Percentiles rank a stretch among this genome's conserved stretches.
Evolutionary conservation across 805 yeast species (phyloP).

Genomic region (Gaillardinia entomophila): DNA sequence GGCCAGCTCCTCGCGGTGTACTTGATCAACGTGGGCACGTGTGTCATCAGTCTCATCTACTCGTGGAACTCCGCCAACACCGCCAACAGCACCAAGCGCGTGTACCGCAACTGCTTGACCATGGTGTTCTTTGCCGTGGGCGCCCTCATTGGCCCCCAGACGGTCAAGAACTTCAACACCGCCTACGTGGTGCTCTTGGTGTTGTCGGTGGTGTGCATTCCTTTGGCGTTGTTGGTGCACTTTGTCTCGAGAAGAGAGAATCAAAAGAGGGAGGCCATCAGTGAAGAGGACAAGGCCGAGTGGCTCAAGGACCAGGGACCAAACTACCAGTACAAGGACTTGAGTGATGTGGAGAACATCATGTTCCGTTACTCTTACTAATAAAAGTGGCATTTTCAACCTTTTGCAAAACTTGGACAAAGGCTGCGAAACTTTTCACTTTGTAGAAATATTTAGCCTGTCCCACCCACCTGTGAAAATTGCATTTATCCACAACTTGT

Average conservation of each 20-base stretch:
- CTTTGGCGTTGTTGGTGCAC: conserved; percentile 25
- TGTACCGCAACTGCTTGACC: conserved; percentile 5
- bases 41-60: conserved; percentile 52
- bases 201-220: conserved; percentile 4
- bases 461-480: no score
- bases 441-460: no score
- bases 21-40: conserved; percentile 48
- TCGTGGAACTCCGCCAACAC: conserved; percentile 48
- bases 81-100: conserved; percentile 7
- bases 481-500: no score
- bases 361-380: conserved; percentile 51
- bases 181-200: conserved; percentile 6
- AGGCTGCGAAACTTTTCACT: no score
- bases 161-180: conserved; percentile 5
- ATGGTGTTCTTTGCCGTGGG: conserved; percentile 6
- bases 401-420: no score
- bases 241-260: conserved; percentile 45
- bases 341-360: conserved; percentile 55
- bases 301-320: conserved; percentile 9
- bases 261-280: conserved; percentile 35
- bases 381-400: no score
- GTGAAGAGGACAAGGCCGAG: conserved; percentile 15
- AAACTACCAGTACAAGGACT: conserved; percentile 43
- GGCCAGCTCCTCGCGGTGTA: conserved; percentile 48
- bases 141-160: conserved; percentile 7